Evolutionary conservation across 306 rosid genomes (phyloP).

Genomic region (Corylus americana): DNA sequence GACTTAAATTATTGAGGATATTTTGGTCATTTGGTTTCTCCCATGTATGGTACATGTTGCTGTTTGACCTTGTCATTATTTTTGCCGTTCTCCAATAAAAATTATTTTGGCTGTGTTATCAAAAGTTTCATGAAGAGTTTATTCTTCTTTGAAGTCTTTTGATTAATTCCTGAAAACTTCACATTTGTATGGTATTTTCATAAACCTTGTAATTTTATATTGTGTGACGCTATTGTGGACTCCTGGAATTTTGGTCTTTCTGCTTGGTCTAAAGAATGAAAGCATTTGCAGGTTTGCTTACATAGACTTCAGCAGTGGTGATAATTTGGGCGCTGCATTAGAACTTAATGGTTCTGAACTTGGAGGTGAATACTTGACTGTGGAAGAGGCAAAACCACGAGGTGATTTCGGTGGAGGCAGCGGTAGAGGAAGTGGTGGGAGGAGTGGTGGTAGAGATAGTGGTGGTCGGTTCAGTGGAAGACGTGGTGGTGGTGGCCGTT

Average conservation of each 20-base stretch:
- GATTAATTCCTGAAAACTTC: too few species aligned
- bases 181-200: not conserved
- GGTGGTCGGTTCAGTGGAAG: conserved; percentile 39
- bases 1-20: too few species aligned
- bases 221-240: not conserved
- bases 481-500: conserved; percentile 23
- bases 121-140: not conserved
- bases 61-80: too few species aligned
- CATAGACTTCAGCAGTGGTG: conserved; percentile 58
- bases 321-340: conserved; percentile 48
- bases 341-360: conserved; percentile 57
- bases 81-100: not conserved
- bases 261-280: conserved; percentile 7
- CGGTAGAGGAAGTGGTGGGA: conserved; percentile 26
- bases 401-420: conserved; percentile 29
- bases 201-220: not conserved
- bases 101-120: not conserved
- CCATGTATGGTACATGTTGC: too few species aligned
- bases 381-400: conserved; percentile 83
- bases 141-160: not conserved
- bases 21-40: not conserved
- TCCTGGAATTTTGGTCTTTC: conserved; percentile 8
- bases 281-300: conserved; percentile 62
- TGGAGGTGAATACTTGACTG: conserved; percentile 41
- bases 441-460: conserved; percentile 25